These are phyloP conservation scores for Didymella pinodella DNA, from an alignment of 2,329 filamentous ascomycete genomes.

Conservation along the genomic window DNA sequence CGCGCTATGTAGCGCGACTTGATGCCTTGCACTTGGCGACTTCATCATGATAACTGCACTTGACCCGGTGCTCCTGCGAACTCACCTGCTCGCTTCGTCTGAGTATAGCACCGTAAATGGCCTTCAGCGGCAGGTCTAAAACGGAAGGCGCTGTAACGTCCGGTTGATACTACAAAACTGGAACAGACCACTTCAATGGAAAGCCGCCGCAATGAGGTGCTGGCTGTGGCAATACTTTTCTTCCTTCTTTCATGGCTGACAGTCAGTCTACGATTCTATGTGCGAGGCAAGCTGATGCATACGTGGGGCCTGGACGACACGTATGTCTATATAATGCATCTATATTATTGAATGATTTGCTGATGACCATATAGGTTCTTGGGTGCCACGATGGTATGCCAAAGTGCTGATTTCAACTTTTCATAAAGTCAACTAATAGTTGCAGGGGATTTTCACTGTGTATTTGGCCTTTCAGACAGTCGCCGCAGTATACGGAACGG, in stretches of 20 bases:
- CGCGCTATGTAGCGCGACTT: conserved; percentile 7
- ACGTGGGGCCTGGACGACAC: conserved; percentile 51
- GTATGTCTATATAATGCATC: background rate
- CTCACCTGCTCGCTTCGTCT: background rate
- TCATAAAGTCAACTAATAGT: conserved; percentile 1
- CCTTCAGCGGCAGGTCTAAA: background rate
- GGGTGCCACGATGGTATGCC: conserved; percentile 46
- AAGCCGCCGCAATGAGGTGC: conserved; percentile 29
- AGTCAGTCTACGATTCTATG: conserved; percentile 48
- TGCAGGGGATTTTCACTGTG: conserved; percentile 49
- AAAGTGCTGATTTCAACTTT: background rate
- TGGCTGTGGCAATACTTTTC: conserved; percentile 46
- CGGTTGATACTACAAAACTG: conserved; percentile 4
- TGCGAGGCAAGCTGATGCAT: conserved; percentile 44
- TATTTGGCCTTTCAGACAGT: conserved; percentile 53
- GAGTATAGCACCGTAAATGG: conserved; percentile 5
- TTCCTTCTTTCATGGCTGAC: conserved; percentile 49
- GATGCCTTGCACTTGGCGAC: background rate
- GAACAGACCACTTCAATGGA: conserved; percentile 23
- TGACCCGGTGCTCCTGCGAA: background rate
- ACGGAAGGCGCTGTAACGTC: background rate
- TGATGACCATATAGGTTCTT: conserved; percentile 36
- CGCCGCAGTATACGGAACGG: conserved; percentile 52
- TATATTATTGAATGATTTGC: background rate
- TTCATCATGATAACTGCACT: background rate